Evolutionary conservation across 2,329 filamentous ascomycete genomes (phyloP).

Genomic region (Thelonectria discophora): DNA sequence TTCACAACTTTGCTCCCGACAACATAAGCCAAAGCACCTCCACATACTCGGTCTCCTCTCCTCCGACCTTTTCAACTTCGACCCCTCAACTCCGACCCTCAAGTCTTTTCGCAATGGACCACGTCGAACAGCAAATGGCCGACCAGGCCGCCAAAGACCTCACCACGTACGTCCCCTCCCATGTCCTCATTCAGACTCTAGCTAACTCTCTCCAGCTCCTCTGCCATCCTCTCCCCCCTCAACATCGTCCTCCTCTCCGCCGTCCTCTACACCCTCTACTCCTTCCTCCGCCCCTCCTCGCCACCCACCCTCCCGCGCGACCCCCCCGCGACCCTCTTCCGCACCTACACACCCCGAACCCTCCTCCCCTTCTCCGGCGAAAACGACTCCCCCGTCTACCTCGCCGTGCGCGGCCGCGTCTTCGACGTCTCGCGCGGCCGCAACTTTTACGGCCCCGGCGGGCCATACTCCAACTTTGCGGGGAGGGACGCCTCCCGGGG

Average conservation of each 20-base stretch:
- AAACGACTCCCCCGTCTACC: conserved; percentile 78
- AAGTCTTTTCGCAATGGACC: conserved; percentile 56
- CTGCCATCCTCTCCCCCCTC: conserved; percentile 65
- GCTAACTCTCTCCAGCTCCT: conserved; percentile 40
- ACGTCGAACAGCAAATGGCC: conserved; percentile 64
- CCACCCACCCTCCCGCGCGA: conserved; percentile 59
- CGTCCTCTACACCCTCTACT: conserved; percentile 67
- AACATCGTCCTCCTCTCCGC: conserved; percentile 68
- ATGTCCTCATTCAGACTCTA: not conserved
- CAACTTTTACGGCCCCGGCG: conserved; percentile 96
- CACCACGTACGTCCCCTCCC: conserved; percentile 45
- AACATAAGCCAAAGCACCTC: not conserved
- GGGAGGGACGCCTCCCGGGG: conserved; percentile 90
- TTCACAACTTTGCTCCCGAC: not conserved
- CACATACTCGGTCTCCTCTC: not conserved
- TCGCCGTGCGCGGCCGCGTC: conserved; percentile 89
- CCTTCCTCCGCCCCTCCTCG: conserved; percentile 60
- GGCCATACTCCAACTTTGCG: conserved; percentile 95
- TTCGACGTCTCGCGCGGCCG: conserved; percentile 89
- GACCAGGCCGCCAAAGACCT: conserved; percentile 60
- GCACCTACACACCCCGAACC: conserved; percentile 77
- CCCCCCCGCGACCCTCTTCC: conserved; percentile 68
- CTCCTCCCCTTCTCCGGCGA: conserved; percentile 88
- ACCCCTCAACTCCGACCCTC: not conserved
- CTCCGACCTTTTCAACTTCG: not conserved